These are phyloP conservation scores for Arthroderma uncinatum DNA, from an alignment of 2,329 filamentous ascomycete species.

Conservation along the genomic window DNA sequence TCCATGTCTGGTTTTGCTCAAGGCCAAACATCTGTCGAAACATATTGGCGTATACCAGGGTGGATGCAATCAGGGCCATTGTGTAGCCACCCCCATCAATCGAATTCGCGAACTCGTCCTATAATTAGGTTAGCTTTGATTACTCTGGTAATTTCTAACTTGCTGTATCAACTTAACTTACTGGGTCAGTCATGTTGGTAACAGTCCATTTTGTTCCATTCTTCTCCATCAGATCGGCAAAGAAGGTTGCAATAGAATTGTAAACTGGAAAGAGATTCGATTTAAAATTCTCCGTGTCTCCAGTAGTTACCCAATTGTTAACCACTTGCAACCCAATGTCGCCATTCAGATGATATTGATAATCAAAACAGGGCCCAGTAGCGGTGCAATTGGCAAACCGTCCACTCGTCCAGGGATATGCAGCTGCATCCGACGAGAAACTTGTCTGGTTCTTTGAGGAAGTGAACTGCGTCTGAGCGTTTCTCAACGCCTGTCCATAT, in stretches of 20 bases:
- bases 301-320: constrained; percentile 51
- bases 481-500: constrained; percentile 49
- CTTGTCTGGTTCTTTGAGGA: constrained; percentile 50
- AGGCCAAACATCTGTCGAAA: constrained; percentile 48
- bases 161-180: constrained; percentile 24
- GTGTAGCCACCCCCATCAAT: constrained; percentile 60
- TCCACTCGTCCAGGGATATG: constrained; percentile 58
- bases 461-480: constrained; percentile 44
- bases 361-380: constrained; percentile 55
- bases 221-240: constrained; percentile 47
- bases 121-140: not conserved
- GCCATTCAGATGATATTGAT: constrained; percentile 60
- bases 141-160: constrained; percentile 6
- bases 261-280: constrained; percentile 51
- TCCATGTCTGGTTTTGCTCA: constrained; percentile 47
- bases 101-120: constrained; percentile 58
- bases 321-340: constrained; percentile 54
- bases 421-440: constrained; percentile 48
- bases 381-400: constrained; percentile 58
- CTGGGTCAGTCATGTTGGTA: constrained; percentile 60
- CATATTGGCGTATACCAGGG: constrained; percentile 46
- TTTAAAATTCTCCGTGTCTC: constrained; percentile 47
- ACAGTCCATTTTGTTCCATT: constrained; percentile 47
- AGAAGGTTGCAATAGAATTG: constrained; percentile 52
- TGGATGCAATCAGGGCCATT: constrained; percentile 48